These are phyloP conservation scores for Raffaelea arxii DNA, from an alignment of 2,329 filamentous ascomycete species.

Conservation along the genomic window DNA sequence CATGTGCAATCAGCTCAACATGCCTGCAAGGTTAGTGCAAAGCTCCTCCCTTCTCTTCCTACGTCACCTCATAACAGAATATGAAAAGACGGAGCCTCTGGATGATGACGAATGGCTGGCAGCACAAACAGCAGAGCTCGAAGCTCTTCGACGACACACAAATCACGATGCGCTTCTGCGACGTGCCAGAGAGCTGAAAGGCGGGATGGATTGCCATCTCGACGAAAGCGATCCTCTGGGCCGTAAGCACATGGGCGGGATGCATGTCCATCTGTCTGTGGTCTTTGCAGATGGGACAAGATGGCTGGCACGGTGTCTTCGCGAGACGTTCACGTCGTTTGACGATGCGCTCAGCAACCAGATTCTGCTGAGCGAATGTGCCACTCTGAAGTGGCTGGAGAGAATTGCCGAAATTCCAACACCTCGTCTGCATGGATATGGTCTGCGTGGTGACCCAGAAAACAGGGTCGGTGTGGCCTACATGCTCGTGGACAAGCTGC, in stretches of 20 bases:
- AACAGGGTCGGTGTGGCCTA: slow-evolving; percentile 4
- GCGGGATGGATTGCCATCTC: not conserved
- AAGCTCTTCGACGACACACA: not conserved
- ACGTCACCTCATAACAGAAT: not conserved
- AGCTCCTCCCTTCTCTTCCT: not conserved
- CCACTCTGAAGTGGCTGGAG: not conserved
- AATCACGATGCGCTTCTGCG: not conserved
- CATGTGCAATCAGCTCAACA: not conserved
- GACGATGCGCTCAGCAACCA: slow-evolving; percentile 2
- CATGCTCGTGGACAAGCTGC: slow-evolving; percentile 5
- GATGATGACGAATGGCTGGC: slow-evolving; percentile 5
- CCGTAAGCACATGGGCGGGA: slow-evolving; percentile 3
- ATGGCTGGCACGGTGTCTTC: slow-evolving; percentile 6
- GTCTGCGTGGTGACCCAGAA: not conserved
- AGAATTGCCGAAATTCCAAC: not conserved
- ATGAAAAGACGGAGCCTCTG: not conserved
- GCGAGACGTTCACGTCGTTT: slow-evolving; percentile 7
- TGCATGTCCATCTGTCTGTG: slow-evolving; percentile 5
- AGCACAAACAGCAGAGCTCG: slow-evolving; percentile 4
- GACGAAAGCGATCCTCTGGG: slow-evolving; percentile 2
- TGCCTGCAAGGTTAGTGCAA: not conserved
- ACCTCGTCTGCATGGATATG: slow-evolving; percentile 1
- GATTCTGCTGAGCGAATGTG: slow-evolving; percentile 7
- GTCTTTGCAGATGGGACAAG: slow-evolving; percentile 5
- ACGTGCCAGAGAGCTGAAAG: not conserved